Percentiles rank a stretch among this genome's conserved stretches.
These are phyloP conservation scores for Luzula sylvatica DNA, from an alignment of 176 grass and related monocot species.

Conservation along the genomic window DNA sequence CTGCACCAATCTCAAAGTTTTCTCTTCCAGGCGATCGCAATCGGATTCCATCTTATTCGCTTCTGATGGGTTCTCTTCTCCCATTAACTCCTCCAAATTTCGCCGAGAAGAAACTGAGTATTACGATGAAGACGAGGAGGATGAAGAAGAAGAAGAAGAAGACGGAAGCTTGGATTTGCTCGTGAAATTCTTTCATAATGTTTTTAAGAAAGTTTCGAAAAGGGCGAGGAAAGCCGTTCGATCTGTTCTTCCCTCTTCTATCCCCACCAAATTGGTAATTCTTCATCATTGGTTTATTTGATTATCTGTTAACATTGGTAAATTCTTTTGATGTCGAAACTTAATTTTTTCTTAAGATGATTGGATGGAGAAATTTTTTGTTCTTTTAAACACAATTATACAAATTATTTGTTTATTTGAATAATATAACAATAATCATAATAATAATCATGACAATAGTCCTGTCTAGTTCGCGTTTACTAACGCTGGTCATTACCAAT, in stretches of 20 bases:
- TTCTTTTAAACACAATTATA: too few species aligned
- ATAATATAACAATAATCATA: too few species aligned
- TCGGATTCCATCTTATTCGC: conserved; percentile 46
- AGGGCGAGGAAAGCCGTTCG: conserved; percentile 59
- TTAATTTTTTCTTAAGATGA: too few species aligned
- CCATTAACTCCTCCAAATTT: conserved; percentile 36
- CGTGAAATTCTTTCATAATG: conserved; percentile 45
- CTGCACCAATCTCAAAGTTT: conserved; percentile 13
- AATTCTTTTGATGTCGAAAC: too few species aligned
- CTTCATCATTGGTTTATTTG: background rate
- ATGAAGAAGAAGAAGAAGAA: conserved; percentile 45
- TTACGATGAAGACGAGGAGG: conserved; percentile 30
- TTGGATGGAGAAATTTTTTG: too few species aligned
- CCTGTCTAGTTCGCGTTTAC: too few species aligned
- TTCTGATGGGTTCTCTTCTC: conserved; percentile 41
- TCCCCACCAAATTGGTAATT: conserved; percentile 72
- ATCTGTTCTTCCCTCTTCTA: conserved; percentile 79
- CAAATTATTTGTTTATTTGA: too few species aligned
- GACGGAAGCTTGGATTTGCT: conserved; percentile 83
- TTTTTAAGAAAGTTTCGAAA: conserved; percentile 68
- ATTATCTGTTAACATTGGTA: too few species aligned
- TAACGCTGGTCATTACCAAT: too few species aligned
- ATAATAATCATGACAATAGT: too few species aligned
- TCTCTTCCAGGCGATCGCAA: conserved; percentile 32
- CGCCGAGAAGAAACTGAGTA: conserved; percentile 16